Evolutionary conservation across 1,284 basidiomycete species (phyloP).

Genomic region (Ceratobasidium sp.): DNA sequence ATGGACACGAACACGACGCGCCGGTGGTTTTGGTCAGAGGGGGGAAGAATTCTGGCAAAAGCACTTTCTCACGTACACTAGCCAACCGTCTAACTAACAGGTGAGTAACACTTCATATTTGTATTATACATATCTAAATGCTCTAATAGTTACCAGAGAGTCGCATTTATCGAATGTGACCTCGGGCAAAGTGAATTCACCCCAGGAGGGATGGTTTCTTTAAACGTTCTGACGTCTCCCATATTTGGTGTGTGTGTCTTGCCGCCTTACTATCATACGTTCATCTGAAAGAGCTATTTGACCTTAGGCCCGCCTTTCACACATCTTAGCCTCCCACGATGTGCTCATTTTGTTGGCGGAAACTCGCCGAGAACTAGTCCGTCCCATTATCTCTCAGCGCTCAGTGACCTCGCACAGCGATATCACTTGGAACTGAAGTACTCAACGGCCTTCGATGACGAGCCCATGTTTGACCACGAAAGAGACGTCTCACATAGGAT

Average conservation of each 20-base stretch:
- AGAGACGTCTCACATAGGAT: constrained; percentile 44
- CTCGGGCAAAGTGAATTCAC: constrained; percentile 95
- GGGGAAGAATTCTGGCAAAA: constrained; percentile 89
- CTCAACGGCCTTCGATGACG: constrained; percentile 52
- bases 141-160: constrained; percentile 66
- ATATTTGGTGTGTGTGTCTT: constrained; percentile 69
- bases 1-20: constrained; percentile 48
- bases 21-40: constrained; percentile 75
- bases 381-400: constrained; percentile 77
- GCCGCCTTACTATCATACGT: neutral
- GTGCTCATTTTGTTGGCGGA: constrained; percentile 87
- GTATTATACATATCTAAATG: neutral
- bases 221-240: constrained; percentile 76
- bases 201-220: constrained; percentile 83
- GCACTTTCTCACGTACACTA: constrained; percentile 80
- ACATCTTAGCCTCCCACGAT: constrained; percentile 74
- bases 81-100: constrained; percentile 74
- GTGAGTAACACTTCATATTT: constrained; percentile 54
- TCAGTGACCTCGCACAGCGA: constrained; percentile 73
- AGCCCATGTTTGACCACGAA: constrained; percentile 44
- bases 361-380: constrained; percentile 83
- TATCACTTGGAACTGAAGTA: constrained; percentile 79
- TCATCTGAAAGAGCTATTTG: neutral
- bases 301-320: constrained; percentile 84
- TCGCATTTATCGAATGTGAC: constrained; percentile 93